phyloP scores from a whole-genome alignment of 345 rosid genomes.

The Mercurialis annua region DNA sequence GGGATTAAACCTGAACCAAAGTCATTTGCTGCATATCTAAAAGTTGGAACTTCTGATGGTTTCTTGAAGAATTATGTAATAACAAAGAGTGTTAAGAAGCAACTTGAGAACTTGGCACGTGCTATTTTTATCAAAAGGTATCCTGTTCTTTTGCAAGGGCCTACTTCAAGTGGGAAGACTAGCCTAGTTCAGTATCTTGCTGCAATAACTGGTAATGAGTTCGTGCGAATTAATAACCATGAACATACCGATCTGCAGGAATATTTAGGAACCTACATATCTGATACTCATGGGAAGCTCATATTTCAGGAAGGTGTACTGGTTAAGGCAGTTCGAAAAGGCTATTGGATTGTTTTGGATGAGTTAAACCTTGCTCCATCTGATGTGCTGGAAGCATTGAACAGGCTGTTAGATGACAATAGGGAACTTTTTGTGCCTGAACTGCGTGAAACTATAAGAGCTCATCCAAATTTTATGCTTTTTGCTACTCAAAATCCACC shows the following conservation, averaged over 20 bases:
- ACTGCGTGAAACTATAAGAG: constrained; percentile 59
- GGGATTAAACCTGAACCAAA: constrained; percentile 40
- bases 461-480: constrained; percentile 94
- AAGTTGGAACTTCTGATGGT: constrained; percentile 36
- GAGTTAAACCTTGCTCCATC: constrained; percentile 97
- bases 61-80: constrained; percentile 56
- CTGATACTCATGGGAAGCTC: constrained; percentile 81
- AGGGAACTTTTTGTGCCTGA: constrained; percentile 96
- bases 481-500: constrained; percentile 99
- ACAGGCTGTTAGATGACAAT: constrained; percentile 90
- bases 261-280: constrained; percentile 81
- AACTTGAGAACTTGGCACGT: constrained; percentile 73
- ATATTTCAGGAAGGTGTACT: constrained; percentile 87
- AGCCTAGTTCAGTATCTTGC: constrained; percentile 98
- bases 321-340: constrained; percentile 88
- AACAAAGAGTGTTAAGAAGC: constrained; percentile 69
- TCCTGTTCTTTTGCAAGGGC: constrained; percentile 95
- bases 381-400: constrained; percentile 91
- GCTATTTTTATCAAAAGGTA: constrained; percentile 78
- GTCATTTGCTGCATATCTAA: constrained; percentile 47
- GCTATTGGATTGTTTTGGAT: constrained; percentile 92
- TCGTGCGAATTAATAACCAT: constrained; percentile 92
- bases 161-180: constrained; percentile 97
- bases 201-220: constrained; percentile 71
- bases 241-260: constrained; percentile 95